A percentile compares a stretch with the other conserved stretches of the same genome.
Conservation (phyloP, 805 yeast genomes). For the Saccharomyces mikatae region DNA sequence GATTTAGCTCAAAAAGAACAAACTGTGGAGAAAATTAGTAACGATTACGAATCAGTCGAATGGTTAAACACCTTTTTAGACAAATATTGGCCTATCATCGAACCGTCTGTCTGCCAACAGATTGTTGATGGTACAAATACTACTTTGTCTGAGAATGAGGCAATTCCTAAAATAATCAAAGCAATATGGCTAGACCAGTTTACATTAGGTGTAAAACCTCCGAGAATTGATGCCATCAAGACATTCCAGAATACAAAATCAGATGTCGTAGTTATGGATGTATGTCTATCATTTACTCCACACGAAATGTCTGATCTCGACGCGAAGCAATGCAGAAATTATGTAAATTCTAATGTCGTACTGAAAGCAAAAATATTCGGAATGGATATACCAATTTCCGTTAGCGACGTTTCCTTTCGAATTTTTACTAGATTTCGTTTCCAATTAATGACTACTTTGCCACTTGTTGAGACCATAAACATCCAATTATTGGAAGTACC, state of each 20-base stretch:
- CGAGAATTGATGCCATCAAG: slow-evolving; percentile 80
- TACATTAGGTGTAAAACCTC: slow-evolving; percentile 91
- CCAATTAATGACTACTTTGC: slow-evolving; percentile 81
- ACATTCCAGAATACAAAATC: slow-evolving; percentile 77
- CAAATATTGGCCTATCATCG: slow-evolving; percentile 83
- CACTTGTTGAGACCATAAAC: slow-evolving; percentile 85
- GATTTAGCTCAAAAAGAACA: slow-evolving; percentile 78
- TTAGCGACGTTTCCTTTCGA: slow-evolving; percentile 68
- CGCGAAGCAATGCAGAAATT: slow-evolving; percentile 70
- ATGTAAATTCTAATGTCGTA: slow-evolving; percentile 70
- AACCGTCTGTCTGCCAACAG: slow-evolving; percentile 81
- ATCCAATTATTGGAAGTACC: slow-evolving; percentile 80
- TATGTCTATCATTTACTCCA: slow-evolving; percentile 89
- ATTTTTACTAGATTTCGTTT: slow-evolving; percentile 70
- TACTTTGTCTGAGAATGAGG: slow-evolving; percentile 61
- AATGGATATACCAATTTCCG: slow-evolving; percentile 63
- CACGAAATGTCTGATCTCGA: slow-evolving; percentile 75
- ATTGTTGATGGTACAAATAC: slow-evolving; percentile 79
- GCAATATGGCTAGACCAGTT: slow-evolving; percentile 77
- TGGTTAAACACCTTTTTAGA: slow-evolving; percentile 85
- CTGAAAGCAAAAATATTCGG: slow-evolving; percentile 75
- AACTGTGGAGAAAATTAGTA: slow-evolving; percentile 68
- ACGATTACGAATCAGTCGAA: slow-evolving; percentile 86
- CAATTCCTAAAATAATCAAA: slow-evolving; percentile 71
- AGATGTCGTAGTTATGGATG: slow-evolving; percentile 93